Evolutionary conservation across 257 asterid genomes (phyloP).

Genomic region (Solanum corneliomulleri): DNA sequence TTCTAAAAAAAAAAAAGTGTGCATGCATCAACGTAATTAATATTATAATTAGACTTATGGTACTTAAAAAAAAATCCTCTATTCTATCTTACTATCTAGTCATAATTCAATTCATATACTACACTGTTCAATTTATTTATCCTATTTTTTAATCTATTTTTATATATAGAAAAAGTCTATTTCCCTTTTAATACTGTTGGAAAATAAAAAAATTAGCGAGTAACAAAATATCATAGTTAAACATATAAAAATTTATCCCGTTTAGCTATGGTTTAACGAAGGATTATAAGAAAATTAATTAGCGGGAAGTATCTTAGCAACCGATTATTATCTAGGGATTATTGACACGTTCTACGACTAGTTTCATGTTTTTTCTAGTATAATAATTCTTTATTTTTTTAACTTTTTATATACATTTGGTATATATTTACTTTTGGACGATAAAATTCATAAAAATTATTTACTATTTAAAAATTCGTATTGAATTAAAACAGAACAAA

Average conservation of each 20-base stretch:
- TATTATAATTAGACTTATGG: background rate
- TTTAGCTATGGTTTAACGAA: background rate
- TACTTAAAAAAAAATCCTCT: background rate
- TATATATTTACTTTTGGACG: no score
- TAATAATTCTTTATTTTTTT: no score
- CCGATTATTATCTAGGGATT: background rate
- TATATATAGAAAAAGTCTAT: background rate
- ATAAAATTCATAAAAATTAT: no score
- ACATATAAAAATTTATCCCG: background rate
- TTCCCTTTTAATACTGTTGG: background rate
- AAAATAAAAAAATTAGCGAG: background rate
- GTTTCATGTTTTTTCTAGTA: background rate
- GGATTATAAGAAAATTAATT: background rate
- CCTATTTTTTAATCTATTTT: rapidly evolving
- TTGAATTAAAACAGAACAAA: no score
- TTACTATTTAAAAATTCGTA: no score
- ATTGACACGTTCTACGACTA: background rate
- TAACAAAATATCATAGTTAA: no score
- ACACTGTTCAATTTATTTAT: background rate
- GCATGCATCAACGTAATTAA: background rate
- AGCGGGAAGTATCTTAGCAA: background rate
- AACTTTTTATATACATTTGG: no score
- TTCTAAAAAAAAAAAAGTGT: background rate
- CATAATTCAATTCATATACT: background rate
- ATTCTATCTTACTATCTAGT: background rate